Base-by-base conservation (phyloP, 1,139 yeast genomes). In the Pichiaceae sp. region DNA sequence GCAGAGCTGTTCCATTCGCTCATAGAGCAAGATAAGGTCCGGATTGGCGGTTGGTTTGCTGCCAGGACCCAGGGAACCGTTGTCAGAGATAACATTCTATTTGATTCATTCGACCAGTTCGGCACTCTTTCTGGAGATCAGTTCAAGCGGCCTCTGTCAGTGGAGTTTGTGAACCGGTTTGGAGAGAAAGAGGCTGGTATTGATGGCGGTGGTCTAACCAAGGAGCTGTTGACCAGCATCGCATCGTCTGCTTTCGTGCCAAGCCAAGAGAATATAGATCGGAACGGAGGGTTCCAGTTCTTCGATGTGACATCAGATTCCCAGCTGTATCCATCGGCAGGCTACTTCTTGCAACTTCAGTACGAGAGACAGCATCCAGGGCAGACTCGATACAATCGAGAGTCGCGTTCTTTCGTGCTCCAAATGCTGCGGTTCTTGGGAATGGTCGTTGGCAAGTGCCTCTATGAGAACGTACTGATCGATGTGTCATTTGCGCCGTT, bases 191-290 rank as follows among this genome's bases (percentile, higher is more conserved):
- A 83, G 50, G 91, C 83, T 1, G 98, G 98, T 1, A 81, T 91
- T 38, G 98, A 91, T 58, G 98, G 98, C 4, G 98, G 98, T 9
- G 98, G 98, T 2, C 66, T 91, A 17, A 89, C 97, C 0, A 89
- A 91, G 55, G 98, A 91, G 51, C 79, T 91, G 47, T 62, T 91
- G 38, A 86, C 91, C 2, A 66, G 81, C 35, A 78, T 86, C 1
- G 75, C 81, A 2, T 64, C 64, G 8, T 86, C 82, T 46, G 94
- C 85, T 0, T 83, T 89, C 47, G 57, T 63, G 17, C 49, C 53
- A 19, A 44, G 52, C 3, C 41, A 43, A 20, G 46, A 49, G 26
- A 52, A 56, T 32, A 34, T 39, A 4, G 34, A 38, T 5, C 61
- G 52, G 54, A 72, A 40, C 37, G 57, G 39, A 34, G 63, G 54